Evolutionary conservation across 1,139 yeast species (phyloP).

Genomic region (Yamadazyma songkhlaensis): DNA sequence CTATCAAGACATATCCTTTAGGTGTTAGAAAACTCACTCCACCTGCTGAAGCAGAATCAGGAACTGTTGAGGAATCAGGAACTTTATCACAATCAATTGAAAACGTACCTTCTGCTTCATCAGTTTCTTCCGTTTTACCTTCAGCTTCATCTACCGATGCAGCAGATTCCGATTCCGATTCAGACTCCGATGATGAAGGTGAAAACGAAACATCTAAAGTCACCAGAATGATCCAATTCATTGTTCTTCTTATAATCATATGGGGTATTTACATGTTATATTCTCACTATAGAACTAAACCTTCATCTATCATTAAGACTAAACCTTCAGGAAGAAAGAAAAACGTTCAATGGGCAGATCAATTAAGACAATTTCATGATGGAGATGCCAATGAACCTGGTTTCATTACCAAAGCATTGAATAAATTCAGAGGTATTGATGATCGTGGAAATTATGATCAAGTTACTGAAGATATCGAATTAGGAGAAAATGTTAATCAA

Average conservation of each 20-base stretch:
- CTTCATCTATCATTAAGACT: conserved; percentile 43
- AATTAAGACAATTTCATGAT: conserved; percentile 36
- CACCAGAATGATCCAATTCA: conserved; percentile 40
- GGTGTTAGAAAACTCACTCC: conserved; percentile 17
- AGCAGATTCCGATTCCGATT: conserved; percentile 3
- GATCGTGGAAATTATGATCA: conserved; percentile 16
- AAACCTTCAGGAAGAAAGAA: conserved; percentile 40
- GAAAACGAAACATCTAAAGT: conserved; percentile 20
- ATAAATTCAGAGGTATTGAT: conserved; percentile 34
- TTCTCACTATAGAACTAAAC: conserved; percentile 36
- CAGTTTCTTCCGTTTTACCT: conserved; percentile 14
- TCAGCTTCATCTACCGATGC: conserved; percentile 5
- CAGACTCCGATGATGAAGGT: conserved; percentile 4
- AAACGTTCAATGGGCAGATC: conserved; percentile 61
- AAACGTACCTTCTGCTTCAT: background rate
- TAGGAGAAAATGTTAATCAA: conserved; percentile 15
- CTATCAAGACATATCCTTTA: conserved; percentile 30
- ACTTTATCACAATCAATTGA: background rate
- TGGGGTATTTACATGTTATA: conserved; percentile 45
- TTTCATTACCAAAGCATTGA: conserved; percentile 38
- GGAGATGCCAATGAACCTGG: conserved; percentile 21
- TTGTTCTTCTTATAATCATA: conserved; percentile 37
- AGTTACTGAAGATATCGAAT: conserved; percentile 15
- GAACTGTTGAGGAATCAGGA: conserved; percentile 1
- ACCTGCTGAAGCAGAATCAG: background rate